These are phyloP conservation scores for Camellia japonica DNA, from an alignment of 148 eudicot genomes.

Conservation along the genomic window DNA sequence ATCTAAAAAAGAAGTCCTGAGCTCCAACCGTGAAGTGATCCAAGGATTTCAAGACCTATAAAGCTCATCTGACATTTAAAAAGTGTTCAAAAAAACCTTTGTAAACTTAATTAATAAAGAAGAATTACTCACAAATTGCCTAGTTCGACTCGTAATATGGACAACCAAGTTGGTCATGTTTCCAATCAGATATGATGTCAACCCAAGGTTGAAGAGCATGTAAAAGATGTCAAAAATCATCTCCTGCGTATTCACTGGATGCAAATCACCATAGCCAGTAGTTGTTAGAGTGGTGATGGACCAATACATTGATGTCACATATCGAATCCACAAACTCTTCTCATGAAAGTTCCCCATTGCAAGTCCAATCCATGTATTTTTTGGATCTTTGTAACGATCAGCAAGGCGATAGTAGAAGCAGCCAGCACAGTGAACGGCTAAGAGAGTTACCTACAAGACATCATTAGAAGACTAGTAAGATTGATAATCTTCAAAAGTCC, in stretches of 20 bases:
- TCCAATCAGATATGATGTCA: constrained; percentile 77
- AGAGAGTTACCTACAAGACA: constrained; percentile 64
- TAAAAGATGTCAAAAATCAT: constrained; percentile 66
- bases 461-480: neutral
- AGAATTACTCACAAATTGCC: constrained; percentile 64
- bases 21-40: no score
- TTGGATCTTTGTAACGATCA: constrained; percentile 38
- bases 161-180: constrained; percentile 95
- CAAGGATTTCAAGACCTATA: neutral
- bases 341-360: constrained; percentile 31
- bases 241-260: constrained; percentile 63
- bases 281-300: constrained; percentile 78
- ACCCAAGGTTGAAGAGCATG: constrained; percentile 82
- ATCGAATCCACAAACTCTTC: constrained; percentile 37
- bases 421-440: constrained; percentile 70
- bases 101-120: neutral
- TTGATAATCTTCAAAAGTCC: neutral
- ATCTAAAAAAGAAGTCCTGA: no score
- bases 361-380: constrained; percentile 58
- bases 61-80: neutral
- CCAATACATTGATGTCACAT: constrained; percentile 75
- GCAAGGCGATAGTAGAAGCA: constrained; percentile 65
- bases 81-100: neutral
- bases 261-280: constrained; percentile 86
- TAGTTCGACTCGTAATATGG: constrained; percentile 66